These are phyloP conservation scores for Ichthyophthirius multifiliis DNA, from an alignment of 169 alveolate genomes.

Conservation along the genomic window DNA sequence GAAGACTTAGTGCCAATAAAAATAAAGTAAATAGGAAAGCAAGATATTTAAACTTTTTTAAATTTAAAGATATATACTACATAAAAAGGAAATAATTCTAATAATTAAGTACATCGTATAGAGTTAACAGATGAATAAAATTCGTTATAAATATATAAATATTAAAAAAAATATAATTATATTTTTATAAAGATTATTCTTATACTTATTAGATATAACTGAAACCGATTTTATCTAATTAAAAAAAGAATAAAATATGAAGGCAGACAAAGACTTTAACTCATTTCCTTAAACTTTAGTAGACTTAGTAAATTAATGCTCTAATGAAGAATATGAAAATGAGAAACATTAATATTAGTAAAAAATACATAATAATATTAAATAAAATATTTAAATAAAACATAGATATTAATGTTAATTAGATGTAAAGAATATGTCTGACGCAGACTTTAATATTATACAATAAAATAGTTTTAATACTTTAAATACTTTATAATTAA, in stretches of 20 bases:
- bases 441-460: slow-evolving; percentile 2
- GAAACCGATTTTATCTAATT: not conserved
- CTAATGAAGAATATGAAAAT: not conserved
- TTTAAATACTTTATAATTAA: slow-evolving; percentile 23
- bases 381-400: not conserved
- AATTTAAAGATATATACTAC: not conserved
- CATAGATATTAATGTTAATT: not conserved
- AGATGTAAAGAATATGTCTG: not conserved
- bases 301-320: not conserved
- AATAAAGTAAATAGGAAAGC: not conserved
- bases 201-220: not conserved
- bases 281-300: not conserved
- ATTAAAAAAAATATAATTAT: not conserved
- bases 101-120: not conserved
- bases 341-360: too few species aligned
- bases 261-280: not conserved
- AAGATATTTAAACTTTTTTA: not conserved
- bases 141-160: not conserved
- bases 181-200: not conserved
- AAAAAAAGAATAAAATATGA: slow-evolving; percentile 2
- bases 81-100: not conserved
- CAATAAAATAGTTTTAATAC: slow-evolving; percentile 26
- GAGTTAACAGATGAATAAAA: slow-evolving; percentile 8
- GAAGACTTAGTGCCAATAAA: not conserved
- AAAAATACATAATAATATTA: not conserved